Evolutionary conservation across 2,329 filamentous ascomycete species (phyloP).

Genomic region (Colletotrichum orchidophilum): DNA sequence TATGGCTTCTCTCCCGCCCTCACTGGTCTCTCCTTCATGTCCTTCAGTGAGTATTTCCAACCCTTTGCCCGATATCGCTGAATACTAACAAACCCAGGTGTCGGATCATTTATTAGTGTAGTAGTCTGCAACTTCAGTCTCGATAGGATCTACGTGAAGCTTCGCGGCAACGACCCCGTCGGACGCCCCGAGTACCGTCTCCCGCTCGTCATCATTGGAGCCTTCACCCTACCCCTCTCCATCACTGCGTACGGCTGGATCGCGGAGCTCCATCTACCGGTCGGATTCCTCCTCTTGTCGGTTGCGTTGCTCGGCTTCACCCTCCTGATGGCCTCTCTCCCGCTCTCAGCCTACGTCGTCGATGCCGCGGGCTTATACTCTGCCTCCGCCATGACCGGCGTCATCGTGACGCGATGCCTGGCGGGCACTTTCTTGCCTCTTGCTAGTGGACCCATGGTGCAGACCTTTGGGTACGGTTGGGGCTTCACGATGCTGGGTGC

Average conservation of each 20-base stretch:
- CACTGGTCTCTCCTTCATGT: constrained; percentile 63
- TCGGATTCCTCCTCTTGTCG: constrained; percentile 53
- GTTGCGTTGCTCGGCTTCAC: constrained; percentile 56
- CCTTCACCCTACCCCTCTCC: constrained; percentile 54
- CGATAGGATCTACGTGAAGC: constrained; percentile 62
- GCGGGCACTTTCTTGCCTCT: constrained; percentile 67
- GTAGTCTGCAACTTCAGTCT: constrained; percentile 59
- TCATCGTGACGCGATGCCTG: constrained; percentile 65
- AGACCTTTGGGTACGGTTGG: constrained; percentile 60
- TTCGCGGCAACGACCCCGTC: constrained; percentile 51
- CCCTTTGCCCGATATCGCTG: fast-evolving
- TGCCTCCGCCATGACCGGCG: constrained; percentile 64
- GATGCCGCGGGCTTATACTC: constrained; percentile 66
- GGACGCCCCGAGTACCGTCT: constrained; percentile 64
- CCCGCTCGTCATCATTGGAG: constrained; percentile 59
- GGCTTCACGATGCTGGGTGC: constrained; percentile 57
- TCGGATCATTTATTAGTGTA: constrained; percentile 58
- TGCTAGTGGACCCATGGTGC: constrained; percentile 56
- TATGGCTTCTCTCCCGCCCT: constrained; percentile 61
- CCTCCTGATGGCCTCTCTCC: constrained; percentile 57
- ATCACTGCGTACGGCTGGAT: constrained; percentile 62
- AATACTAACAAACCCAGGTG: constrained; percentile 46
- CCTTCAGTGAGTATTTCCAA: constrained; percentile 56
- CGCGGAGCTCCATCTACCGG: constrained; percentile 52
- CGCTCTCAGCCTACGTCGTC: constrained; percentile 64